phyloP scores from a whole-genome alignment of 2,329 filamentous ascomycete species.

The Stagonosporopsis cucurbitacearum region DNA sequence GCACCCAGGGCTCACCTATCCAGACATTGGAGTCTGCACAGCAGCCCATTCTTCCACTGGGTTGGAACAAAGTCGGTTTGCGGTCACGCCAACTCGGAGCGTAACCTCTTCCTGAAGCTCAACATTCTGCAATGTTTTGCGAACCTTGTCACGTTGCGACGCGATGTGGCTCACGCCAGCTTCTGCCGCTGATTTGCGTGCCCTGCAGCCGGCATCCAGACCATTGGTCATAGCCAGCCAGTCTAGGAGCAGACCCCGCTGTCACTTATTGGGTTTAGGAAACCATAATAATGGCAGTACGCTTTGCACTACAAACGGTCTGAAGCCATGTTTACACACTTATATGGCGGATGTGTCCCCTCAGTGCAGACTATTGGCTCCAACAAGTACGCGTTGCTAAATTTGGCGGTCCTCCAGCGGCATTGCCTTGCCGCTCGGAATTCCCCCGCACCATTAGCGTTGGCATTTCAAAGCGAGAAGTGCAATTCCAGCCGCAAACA shows the following conservation, averaged over 20 bases:
- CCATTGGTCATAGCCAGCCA: conserved; percentile 3
- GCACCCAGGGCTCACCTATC: not conserved
- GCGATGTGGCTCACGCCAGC: conserved; percentile 9
- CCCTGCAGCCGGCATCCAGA: conserved; percentile 19
- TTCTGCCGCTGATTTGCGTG: conserved; percentile 13
- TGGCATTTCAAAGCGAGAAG: conserved; percentile 2
- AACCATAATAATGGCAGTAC: not conserved
- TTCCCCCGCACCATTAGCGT: not conserved
- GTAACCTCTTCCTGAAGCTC: not conserved
- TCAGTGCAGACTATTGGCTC: not conserved
- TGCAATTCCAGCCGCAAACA: conserved; percentile 1
- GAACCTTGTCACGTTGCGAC: conserved; percentile 3
- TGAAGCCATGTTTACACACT: not conserved
- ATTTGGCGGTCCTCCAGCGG: not conserved
- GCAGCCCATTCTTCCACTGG: not conserved
- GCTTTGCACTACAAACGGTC: not conserved
- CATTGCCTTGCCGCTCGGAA: not conserved
- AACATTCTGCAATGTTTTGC: not conserved
- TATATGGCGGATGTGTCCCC: not conserved
- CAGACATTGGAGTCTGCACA: not conserved
- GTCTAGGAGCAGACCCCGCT: conserved; percentile 5
- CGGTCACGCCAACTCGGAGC: not conserved
- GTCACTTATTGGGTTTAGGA: not conserved
- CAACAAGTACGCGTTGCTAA: not conserved
- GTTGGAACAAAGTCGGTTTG: not conserved